Conservation (phyloP, 179 eudicot species). For the Beta corolliflora region DNA sequence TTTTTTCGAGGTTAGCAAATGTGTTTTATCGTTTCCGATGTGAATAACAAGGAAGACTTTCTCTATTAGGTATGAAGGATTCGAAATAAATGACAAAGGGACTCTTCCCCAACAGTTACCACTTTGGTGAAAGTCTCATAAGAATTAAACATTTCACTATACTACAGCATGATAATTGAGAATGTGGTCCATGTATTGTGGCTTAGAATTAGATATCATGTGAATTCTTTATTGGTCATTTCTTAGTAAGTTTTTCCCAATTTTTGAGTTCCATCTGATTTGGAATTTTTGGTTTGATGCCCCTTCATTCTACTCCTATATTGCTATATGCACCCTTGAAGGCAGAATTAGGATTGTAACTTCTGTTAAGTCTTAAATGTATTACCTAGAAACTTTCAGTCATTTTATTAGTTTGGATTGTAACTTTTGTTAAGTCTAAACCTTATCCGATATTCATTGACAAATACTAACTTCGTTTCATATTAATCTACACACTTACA, state of each 20-base stretch:
- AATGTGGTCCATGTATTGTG: constrained; percentile 18
- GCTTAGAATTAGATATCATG: not conserved
- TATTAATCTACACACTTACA: no score
- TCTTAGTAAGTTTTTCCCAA: not conserved
- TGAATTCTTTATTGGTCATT: constrained; percentile 14
- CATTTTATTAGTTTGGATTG: no score
- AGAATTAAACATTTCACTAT: constrained; percentile 17
- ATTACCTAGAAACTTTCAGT: no score
- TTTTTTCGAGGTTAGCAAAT: no score
- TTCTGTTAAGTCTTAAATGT: no score
- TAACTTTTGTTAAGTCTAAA: no score
- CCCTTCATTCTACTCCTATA: no score
- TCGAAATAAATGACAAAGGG: not conserved
- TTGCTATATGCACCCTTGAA: no score
- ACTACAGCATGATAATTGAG: constrained; percentile 14
- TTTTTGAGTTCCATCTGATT: not conserved
- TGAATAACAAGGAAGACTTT: not conserved
- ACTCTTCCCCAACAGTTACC: not conserved
- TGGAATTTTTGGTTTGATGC: no score
- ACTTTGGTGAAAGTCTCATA: constrained; percentile 7
- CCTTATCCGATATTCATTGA: no score
- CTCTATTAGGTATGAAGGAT: not conserved
- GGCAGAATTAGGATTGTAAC: no score
- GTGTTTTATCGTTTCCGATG: not conserved
- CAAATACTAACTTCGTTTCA: no score